phyloP scores from a whole-genome alignment of 1,284 basidiomycete genomes.

The Kalmanozyma brasiliensis region DNA sequence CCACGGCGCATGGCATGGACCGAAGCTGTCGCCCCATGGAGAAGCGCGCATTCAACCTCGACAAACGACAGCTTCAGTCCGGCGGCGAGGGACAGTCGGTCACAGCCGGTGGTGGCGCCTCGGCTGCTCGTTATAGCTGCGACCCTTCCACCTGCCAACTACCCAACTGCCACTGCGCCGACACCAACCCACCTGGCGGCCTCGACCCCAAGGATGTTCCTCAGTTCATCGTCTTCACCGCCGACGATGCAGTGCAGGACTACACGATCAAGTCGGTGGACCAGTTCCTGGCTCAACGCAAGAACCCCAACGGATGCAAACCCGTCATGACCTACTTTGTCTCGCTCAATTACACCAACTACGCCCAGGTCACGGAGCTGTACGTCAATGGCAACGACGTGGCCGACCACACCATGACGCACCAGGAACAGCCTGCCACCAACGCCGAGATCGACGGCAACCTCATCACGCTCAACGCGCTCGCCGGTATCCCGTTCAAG shows the following conservation, averaged over 20 bases:
- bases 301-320: slow-evolving; percentile 83
- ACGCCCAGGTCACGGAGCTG: slow-evolving; percentile 81
- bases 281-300: slow-evolving; percentile 79
- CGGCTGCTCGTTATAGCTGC: slow-evolving; percentile 60
- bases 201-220: slow-evolving; percentile 55
- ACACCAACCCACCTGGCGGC: slow-evolving; percentile 60
- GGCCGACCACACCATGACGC: slow-evolving; percentile 89
- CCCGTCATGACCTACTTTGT: slow-evolving; percentile 70
- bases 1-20: slow-evolving; percentile 34
- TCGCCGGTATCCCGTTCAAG: slow-evolving; percentile 80
- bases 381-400: slow-evolving; percentile 86
- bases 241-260: slow-evolving; percentile 75
- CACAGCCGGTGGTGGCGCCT: slow-evolving; percentile 43
- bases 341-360: slow-evolving; percentile 78
- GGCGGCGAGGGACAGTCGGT: slow-evolving; percentile 51
- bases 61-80: slow-evolving; percentile 32
- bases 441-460: slow-evolving; percentile 77
- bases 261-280: slow-evolving; percentile 79
- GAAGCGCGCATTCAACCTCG: slow-evolving; percentile 25
- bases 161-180: slow-evolving; percentile 60
- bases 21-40: slow-evolving; percentile 42
- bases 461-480: slow-evolving; percentile 80
- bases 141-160: slow-evolving; percentile 55
- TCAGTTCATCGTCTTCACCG: slow-evolving; percentile 62
- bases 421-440: slow-evolving; percentile 74